Conservation (phyloP, 2,329 filamentous ascomycete species). For the Sporothrix protearum region DNA sequence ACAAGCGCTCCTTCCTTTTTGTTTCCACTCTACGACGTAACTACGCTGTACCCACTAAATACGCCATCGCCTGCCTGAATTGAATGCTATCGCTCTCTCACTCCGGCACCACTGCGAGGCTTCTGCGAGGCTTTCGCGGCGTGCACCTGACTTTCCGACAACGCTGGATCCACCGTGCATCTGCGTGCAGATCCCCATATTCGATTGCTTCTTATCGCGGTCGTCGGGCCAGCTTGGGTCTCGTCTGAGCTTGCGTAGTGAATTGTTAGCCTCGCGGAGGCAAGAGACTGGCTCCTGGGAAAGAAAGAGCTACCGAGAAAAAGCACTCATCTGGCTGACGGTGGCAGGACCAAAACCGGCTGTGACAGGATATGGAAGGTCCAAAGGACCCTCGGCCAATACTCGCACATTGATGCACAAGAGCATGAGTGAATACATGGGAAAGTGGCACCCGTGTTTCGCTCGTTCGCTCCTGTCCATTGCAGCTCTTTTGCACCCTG, state of each 20-base stretch:
- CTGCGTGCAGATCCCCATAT: background rate
- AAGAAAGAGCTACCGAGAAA: background rate
- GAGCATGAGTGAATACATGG: background rate
- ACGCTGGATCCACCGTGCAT: background rate
- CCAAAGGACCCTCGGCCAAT: background rate
- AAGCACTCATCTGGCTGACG: background rate
- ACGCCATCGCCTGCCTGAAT: slow-evolving; percentile 15
- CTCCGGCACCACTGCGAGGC: slow-evolving; percentile 15
- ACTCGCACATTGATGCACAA: background rate
- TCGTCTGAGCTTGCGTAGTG: background rate
- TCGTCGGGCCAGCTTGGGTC: background rate
- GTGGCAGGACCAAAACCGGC: background rate
- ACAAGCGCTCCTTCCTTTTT: background rate
- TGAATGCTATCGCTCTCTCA: slow-evolving; percentile 10
- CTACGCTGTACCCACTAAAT: slow-evolving; percentile 7
- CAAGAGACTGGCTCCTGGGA: background rate
- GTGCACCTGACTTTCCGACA: background rate
- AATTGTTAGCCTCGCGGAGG: background rate
- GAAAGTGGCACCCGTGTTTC: slow-evolving; percentile 5
- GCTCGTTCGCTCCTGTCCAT: slow-evolving; percentile 11
- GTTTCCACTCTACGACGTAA: background rate
- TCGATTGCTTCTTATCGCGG: background rate
- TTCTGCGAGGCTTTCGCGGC: no score
- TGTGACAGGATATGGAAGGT: background rate
- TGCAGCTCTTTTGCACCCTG: slow-evolving; percentile 1